phyloP scores from a whole-genome alignment of 306 rosid species.

The Benincasa hispida region DNA sequence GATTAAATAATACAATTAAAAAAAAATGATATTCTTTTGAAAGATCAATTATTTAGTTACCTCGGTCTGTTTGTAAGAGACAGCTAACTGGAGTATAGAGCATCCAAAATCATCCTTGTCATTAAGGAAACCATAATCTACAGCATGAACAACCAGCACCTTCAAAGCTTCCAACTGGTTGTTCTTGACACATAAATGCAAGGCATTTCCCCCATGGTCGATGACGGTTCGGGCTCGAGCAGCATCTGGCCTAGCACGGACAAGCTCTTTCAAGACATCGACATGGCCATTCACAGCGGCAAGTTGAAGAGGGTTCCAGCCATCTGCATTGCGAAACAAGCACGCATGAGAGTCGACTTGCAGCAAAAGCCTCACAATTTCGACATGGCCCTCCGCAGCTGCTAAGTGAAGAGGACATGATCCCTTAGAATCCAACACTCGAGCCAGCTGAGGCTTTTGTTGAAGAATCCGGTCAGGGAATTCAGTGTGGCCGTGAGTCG shows the following conservation, averaged over 20 bases:
- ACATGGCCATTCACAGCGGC: conserved; percentile 21
- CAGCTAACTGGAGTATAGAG: conserved; percentile 21
- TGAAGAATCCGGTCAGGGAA: conserved; percentile 8
- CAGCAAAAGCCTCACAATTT: conserved; percentile 1
- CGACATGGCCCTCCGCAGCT: conserved; percentile 12
- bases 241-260: conserved; percentile 3
- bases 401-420: conserved; percentile 23
- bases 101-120: conserved; percentile 16
- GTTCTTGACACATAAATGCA: conserved; percentile 20
- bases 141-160: conserved; percentile 8
- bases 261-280: conserved; percentile 11
- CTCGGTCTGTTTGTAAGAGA: conserved; percentile 19
- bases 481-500: conserved; percentile 10
- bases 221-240: conserved; percentile 11
- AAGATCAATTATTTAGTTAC: neutral
- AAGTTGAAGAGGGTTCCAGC: conserved; percentile 19
- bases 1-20: too few relatives aligned
- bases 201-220: conserved; percentile 12
- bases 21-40: too few relatives aligned
- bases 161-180: conserved; percentile 18
- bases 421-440: conserved; percentile 14
- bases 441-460: conserved; percentile 14
- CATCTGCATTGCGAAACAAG: conserved; percentile 15
- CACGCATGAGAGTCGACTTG: conserved; percentile 6
- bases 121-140: conserved; percentile 5